Conservation (phyloP, 208 protist species). For the Acanthamoeba castellanii region DNA sequence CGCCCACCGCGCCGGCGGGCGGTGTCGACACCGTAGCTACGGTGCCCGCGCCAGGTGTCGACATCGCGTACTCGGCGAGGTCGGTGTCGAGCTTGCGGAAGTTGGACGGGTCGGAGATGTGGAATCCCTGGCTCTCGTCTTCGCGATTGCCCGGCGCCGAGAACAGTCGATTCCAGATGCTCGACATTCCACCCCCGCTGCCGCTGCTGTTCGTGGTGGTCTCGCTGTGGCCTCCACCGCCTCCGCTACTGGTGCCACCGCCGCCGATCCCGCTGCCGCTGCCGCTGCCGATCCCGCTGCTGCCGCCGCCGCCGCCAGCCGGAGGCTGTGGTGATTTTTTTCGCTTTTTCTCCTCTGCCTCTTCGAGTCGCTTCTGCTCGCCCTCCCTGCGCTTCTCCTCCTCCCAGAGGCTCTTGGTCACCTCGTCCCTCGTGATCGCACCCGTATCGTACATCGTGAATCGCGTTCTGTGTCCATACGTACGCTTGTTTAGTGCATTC, state of each 20-base stretch:
- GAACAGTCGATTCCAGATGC: conserved; percentile 20
- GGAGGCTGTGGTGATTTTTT: background rate
- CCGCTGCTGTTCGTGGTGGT: background rate
- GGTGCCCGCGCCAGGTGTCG: no score
- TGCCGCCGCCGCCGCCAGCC: background rate
- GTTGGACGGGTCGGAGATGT: conserved; percentile 35
- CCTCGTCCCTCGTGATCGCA: conserved; percentile 45
- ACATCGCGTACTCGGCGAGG: background rate
- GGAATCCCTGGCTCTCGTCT: background rate
- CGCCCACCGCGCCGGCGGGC: background rate
- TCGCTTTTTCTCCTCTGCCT: no score
- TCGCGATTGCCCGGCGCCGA: background rate
- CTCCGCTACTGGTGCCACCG: background rate
- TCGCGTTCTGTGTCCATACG: background rate
- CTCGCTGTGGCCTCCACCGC: no score
- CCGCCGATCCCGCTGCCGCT: background rate
- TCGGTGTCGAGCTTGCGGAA: conserved; percentile 1
- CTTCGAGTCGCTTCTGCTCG: no score
- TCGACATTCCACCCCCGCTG: conserved; percentile 22
- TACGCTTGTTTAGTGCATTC: background rate
- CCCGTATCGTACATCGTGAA: conserved; percentile 69
- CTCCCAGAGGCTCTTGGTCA: conserved; percentile 17
- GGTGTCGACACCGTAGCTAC: background rate
- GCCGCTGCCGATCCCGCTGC: background rate
- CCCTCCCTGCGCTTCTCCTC: conserved; percentile 31